Percentiles rank a stretch among this genome's conserved stretches.
Conservation (phyloP, 257 asterid species). For the Scutellaria minor region DNA sequence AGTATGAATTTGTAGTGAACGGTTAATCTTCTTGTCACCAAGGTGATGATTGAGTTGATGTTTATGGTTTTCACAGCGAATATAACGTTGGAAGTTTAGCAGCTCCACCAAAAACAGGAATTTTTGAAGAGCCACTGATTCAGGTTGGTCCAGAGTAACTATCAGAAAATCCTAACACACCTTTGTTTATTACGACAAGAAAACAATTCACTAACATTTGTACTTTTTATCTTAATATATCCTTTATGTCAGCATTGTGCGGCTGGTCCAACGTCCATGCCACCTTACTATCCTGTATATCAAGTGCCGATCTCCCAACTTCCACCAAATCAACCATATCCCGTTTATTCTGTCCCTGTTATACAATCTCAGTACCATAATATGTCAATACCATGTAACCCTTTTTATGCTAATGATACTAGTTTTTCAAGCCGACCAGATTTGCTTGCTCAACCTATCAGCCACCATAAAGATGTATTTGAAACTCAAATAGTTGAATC, state of each 20-base stretch:
- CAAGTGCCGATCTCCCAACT: conserved; percentile 68
- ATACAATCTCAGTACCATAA: conserved; percentile 59
- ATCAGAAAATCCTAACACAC: conserved; percentile 46
- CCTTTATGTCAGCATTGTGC: too few relatives aligned
- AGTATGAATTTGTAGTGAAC: background rate
- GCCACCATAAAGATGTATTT: conserved; percentile 45
- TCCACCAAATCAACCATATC: conserved; percentile 64
- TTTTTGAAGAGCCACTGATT: conserved; percentile 53
- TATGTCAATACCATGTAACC: conserved; percentile 46
- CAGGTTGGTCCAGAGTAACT: conserved; percentile 57
- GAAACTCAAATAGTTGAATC: conserved; percentile 38
- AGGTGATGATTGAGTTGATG: conserved; percentile 5
- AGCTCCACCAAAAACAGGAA: conserved; percentile 43
- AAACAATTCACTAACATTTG: conserved; percentile 48
- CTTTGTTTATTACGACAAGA: conserved; percentile 42
- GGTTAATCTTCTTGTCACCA: background rate
- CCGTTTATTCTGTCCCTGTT: conserved; percentile 60
- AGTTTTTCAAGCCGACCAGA: conserved; percentile 46
- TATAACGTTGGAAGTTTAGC: conserved; percentile 53
- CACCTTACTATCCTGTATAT: conserved; percentile 70
- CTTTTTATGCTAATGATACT: conserved; percentile 34
- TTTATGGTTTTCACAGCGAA: conserved; percentile 58
- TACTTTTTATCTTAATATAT: conserved; percentile 49
- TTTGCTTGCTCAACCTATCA: conserved; percentile 46
- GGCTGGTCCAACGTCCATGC: conserved; percentile 44